A percentile compares a stretch with the other conserved stretches of the same genome.
Evolutionary conservation across 2,329 filamentous ascomycete species (phyloP).

Genomic region (Epichloe sp.): DNA sequence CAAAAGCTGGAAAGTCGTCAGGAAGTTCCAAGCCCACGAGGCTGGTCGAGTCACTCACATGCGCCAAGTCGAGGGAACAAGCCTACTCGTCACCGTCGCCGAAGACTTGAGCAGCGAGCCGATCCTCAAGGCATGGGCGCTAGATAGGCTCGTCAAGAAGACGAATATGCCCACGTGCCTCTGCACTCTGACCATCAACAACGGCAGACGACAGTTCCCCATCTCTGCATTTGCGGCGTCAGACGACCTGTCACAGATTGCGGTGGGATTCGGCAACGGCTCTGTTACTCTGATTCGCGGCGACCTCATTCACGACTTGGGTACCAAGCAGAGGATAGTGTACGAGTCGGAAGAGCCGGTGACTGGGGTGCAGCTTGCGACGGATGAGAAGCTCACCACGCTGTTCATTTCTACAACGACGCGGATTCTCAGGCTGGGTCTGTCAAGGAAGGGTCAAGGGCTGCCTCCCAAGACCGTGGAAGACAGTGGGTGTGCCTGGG

Average conservation of each 20-base stretch:
- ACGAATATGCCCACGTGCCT: constrained; percentile 79
- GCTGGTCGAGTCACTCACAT: constrained; percentile 73
- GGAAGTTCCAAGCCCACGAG: constrained; percentile 79
- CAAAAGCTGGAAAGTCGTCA: constrained; percentile 72
- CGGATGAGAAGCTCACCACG: constrained; percentile 51
- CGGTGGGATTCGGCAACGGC: constrained; percentile 91
- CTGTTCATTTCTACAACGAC: constrained; percentile 88
- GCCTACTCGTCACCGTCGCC: constrained; percentile 70
- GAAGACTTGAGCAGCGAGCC: constrained; percentile 85
- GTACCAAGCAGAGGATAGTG: constrained; percentile 84
- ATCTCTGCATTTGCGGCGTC: constrained; percentile 82
- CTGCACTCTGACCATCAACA: constrained; percentile 74
- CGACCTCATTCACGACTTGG: constrained; percentile 88
- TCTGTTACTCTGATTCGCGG: constrained; percentile 87
- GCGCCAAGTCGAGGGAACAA: constrained; percentile 79
- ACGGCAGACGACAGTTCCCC: constrained; percentile 86
- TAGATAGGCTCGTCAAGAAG: constrained; percentile 91
- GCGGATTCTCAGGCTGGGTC: constrained; percentile 72
- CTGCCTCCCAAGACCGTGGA: constrained; percentile 80
- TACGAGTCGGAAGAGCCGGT: constrained; percentile 96
- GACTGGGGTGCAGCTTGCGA: constrained; percentile 71
- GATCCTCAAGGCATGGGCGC: constrained; percentile 89
- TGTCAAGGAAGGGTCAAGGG: constrained; percentile 80
- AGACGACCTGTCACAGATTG: constrained; percentile 81
- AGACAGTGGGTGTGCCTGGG: constrained; percentile 80